Base-by-base conservation (phyloP, 257 asterid species). In the Solanum clarkiae region DNA sequence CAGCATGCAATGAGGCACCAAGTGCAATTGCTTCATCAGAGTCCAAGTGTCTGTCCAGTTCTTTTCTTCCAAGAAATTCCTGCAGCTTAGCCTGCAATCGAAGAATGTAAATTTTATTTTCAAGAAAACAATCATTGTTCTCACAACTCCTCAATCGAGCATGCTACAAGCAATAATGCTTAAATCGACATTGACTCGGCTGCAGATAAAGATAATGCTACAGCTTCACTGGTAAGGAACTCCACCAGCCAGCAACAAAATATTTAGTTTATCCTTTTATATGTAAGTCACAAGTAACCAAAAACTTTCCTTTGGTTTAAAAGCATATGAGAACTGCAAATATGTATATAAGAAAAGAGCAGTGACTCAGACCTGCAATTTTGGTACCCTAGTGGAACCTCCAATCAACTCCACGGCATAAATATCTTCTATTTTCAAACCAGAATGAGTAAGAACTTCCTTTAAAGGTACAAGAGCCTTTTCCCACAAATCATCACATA, bases 371-470 rank as follows among this genome's bases (percentile, higher is more conserved):
- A 96, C 99, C 99, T 97, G 98, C 93, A 97, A 93, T 89, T 93
- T 95, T 77, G 98, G 99, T 84, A 97, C 98, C 85, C 99, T 94
- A 51, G 99, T 97, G 91, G 98, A 96, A 89, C 99, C 99, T 88
- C 99, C 99, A 89, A 97, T 94, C 92, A 97, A 90, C 93, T 97
- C 99, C 85, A 97, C 97, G 3, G 97, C 99, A 88, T 94, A 90
- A 87, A 97, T 89, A 84, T 97, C 98, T 45, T 93, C 97, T 75
- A 86, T 84, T 86, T 88, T 95, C 84, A 97, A 79, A 80, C 98
- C 98, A 74, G 99, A 94, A 83, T 89, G 72, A 87, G 89, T 88
- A 88, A 95, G 91, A 84, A 95, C 95, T 84, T 97, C 95, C 90
- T 92, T 93, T 12, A 97, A 86, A 69, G 99, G 99, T 84, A 84